phyloP scores from a whole-genome alignment of 2,329 filamentous ascomycete genomes.

The Herpotrichia juniperi region DNA sequence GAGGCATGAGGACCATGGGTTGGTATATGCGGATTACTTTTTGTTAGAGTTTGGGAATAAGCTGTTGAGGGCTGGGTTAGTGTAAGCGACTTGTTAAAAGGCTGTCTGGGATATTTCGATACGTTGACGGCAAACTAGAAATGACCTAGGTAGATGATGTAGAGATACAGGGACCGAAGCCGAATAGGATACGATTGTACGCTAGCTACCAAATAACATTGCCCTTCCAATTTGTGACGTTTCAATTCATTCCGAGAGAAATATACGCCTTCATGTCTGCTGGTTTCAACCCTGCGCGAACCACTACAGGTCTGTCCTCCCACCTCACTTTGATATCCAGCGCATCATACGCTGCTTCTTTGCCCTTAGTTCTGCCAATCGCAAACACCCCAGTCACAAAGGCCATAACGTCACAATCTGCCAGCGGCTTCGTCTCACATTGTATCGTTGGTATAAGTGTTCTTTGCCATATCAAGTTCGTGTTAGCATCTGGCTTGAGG shows the following conservation, averaged over 20 bases:
- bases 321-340: constrained; percentile 24
- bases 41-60: constrained; percentile 56
- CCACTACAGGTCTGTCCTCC: constrained; percentile 25
- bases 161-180: too few relatives aligned
- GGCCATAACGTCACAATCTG: not conserved
- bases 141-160: too few relatives aligned
- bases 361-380: constrained; percentile 20
- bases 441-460: constrained; percentile 36
- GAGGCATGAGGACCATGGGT: constrained; percentile 53
- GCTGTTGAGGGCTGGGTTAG: constrained; percentile 44
- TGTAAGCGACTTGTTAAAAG: too few relatives aligned
- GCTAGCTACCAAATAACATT: too few relatives aligned
- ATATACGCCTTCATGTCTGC: not conserved
- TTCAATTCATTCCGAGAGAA: not conserved
- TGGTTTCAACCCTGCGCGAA: not conserved
- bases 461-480: constrained; percentile 41
- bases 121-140: too few relatives aligned
- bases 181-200: too few relatives aligned
- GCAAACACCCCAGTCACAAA: constrained; percentile 33
- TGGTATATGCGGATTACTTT: constrained; percentile 59
- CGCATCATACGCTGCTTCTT: constrained; percentile 16
- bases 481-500: constrained; percentile 44
- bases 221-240: not conserved
- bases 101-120: too few relatives aligned
- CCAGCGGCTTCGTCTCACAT: constrained; percentile 1